A percentile compares a stretch with the other conserved stretches of the same genome.
These are phyloP conservation scores for Zasmidium angulare DNA, from an alignment of 2,329 filamentous ascomycete species.

Conservation along the genomic window DNA sequence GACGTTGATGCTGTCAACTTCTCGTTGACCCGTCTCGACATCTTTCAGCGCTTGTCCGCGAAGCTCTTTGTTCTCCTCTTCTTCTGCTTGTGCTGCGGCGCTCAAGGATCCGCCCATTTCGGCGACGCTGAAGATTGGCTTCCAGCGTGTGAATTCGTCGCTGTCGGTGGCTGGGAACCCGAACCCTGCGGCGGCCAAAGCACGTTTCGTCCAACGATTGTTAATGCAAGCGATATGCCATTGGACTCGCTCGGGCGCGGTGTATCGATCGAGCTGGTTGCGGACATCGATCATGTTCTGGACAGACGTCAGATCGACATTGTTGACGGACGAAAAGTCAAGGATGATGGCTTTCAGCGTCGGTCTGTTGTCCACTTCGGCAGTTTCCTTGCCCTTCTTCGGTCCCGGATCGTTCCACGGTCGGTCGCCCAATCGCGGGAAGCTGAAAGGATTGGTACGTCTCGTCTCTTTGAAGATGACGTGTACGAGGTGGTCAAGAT, in stretches of 20 bases:
- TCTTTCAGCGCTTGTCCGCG: conserved; percentile 35
- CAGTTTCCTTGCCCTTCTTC: conserved; percentile 51
- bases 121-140: conserved; percentile 91
- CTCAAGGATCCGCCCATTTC: conserved; percentile 74
- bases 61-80: conserved; percentile 57
- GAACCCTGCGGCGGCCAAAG: conserved; percentile 82
- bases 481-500: conserved; percentile 67
- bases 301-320: conserved; percentile 88
- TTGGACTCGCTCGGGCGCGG: conserved; percentile 76
- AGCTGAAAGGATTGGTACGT: conserved; percentile 70
- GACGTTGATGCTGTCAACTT: conserved; percentile 23
- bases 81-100: conserved; percentile 68
- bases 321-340: conserved; percentile 91
- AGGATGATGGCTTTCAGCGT: conserved; percentile 86
- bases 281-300: conserved; percentile 92
- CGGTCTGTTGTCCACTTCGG: conserved; percentile 56
- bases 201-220: conserved; percentile 93
- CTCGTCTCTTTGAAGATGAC: conserved; percentile 62
- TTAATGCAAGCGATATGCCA: conserved; percentile 96
- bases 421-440: conserved; percentile 62
- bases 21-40: conserved; percentile 25
- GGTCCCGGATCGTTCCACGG: conserved; percentile 95
- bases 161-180: conserved; percentile 66
- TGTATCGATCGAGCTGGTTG: conserved; percentile 86
- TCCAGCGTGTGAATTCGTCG: conserved; percentile 68